Evolutionary conservation across 768 basidiomycete genomes (phyloP), one percentile per base, ranked within the genome.

Genomic region (Termitomyces eurrhizus): DNA sequence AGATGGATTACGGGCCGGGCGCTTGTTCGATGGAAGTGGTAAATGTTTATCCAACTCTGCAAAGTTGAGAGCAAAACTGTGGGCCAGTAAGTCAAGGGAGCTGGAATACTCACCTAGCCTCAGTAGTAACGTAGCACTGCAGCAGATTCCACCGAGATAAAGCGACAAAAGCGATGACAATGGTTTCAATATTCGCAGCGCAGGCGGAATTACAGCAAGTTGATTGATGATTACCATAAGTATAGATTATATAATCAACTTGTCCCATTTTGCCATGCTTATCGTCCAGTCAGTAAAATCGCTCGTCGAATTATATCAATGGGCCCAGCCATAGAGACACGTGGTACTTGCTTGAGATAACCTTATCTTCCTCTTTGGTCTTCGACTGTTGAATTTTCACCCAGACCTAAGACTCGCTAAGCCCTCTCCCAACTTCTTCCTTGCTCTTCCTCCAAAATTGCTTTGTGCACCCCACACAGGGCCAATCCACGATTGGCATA

Each of bases 281-380:
- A 54, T 54, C 53, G 39, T 54, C 53, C 53, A 54, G 53, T 54
- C 35, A 54, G 53, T 26, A 41, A 12, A 29, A 41, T 39, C 37
- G 37, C 52, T 37, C 39, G 29, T 41, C 39, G 18, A 54, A 12
- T 41, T 12, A 29, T 29, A 42, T 26, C 7, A 41, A 42, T 26
- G 52, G 16, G 12, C 29, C 14, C 37, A 52, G 37, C 18, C 37
- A 41, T 16, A 39, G 11, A n/a, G 16, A 53, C 16, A 26, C 24
- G 29, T 41, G 7, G 29, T 18, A 1, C 18, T 16, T 54, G 39
- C 18, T 26, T n/a, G 26, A 3, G 52, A 53, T 53, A 37, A 37
- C 39, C 53, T 42, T 32, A 29, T 32, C 39, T 54, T 42, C 37
- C 13, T 14, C 26, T 13, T n/a, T 13, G 9, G 29, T n/a, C 29